These are phyloP conservation scores for Colletotrichum truncatum DNA, from an alignment of 2,329 filamentous ascomycete genomes.

Conservation along the genomic window DNA sequence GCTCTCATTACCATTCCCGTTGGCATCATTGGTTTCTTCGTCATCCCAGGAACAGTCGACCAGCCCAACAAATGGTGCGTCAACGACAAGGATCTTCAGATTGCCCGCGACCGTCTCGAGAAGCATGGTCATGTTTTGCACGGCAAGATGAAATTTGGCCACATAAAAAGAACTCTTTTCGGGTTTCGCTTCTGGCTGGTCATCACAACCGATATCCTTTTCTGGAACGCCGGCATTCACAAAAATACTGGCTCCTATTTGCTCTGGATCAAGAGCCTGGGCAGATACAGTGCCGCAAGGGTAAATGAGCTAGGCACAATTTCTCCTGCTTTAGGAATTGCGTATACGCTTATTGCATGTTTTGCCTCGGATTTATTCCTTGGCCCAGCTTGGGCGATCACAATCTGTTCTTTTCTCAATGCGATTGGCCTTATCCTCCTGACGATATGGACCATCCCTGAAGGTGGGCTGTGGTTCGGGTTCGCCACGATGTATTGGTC, in stretches of 20 bases:
- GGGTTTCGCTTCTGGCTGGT: conserved; percentile 50
- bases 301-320: conserved; percentile 51
- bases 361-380: conserved; percentile 13
- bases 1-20: conserved; percentile 64
- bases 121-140: conserved; percentile 51
- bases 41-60: conserved; percentile 60
- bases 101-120: conserved; percentile 40
- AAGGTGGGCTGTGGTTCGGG: conserved; percentile 62
- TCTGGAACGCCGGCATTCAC: conserved; percentile 58
- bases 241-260: conserved; percentile 44
- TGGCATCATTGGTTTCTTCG: conserved; percentile 57
- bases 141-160: conserved; percentile 44
- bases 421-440: conserved; percentile 46
- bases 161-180: conserved; percentile 43
- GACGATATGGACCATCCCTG: conserved; percentile 64
- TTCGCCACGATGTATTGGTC: conserved; percentile 47
- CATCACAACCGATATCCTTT: conserved; percentile 46
- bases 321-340: neutral
- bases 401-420: neutral
- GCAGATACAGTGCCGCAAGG: conserved; percentile 57
- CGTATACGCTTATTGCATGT: neutral
- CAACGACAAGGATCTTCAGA: conserved; percentile 37
- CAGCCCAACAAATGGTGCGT: conserved; percentile 55
- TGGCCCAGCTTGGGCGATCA: conserved; percentile 42
- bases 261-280: conserved; percentile 50